These are phyloP conservation scores for Sclerotiophoma versabilis DNA, from an alignment of 2,329 filamentous ascomycete species.

Conservation along the genomic window DNA sequence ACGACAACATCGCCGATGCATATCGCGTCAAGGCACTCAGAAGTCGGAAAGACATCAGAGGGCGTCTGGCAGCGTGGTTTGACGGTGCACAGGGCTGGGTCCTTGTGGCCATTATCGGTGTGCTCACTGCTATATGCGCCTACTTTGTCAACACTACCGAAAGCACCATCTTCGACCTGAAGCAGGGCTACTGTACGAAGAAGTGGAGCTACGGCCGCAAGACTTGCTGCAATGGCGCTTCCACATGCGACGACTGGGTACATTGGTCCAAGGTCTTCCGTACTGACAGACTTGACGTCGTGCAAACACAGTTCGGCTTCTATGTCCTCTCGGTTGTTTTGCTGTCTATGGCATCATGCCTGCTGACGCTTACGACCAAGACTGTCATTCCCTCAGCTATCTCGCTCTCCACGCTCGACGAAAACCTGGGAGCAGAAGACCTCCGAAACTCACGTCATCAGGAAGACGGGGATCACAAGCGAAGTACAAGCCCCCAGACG, in stretches of 20 bases:
- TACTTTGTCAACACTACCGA: conserved; percentile 92
- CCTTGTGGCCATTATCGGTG: conserved; percentile 86
- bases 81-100: conserved; percentile 95
- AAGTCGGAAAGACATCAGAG: conserved; percentile 81
- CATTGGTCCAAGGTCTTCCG: conserved; percentile 69
- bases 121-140: conserved; percentile 82
- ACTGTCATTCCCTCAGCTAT: conserved; percentile 91
- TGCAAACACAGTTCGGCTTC: conserved; percentile 78
- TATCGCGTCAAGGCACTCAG: conserved; percentile 85
- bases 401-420: conserved; percentile 85
- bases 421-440: conserved; percentile 78
- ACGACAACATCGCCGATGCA: conserved; percentile 94
- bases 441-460: conserved; percentile 49
- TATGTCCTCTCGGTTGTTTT: conserved; percentile 76
- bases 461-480: conserved; percentile 54
- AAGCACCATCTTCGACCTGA: conserved; percentile 84
- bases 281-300: conserved; percentile 55
- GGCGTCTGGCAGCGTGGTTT: conserved; percentile 76
- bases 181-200: conserved; percentile 81
- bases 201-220: conserved; percentile 77
- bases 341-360: conserved; percentile 75
- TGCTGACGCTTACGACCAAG: conserved; percentile 87
- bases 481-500: conserved; percentile 51
- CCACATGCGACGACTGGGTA: conserved; percentile 65
- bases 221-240: conserved; percentile 65